These are phyloP conservation scores for Penicillium sp. DNA, from an alignment of 2,329 filamentous ascomycete species.

Conservation along the genomic window DNA sequence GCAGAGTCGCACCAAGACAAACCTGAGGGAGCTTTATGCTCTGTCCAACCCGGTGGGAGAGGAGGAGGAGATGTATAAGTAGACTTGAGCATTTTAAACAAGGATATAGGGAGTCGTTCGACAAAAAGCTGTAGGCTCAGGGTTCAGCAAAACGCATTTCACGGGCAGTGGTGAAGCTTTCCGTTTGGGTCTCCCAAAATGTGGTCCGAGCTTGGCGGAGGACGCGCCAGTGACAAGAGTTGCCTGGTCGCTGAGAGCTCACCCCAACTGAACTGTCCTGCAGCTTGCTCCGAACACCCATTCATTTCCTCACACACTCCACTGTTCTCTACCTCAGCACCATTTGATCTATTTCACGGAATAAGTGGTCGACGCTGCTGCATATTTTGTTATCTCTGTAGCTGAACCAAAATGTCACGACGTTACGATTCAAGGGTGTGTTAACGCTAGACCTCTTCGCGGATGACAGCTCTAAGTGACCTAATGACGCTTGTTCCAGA, in stretches of 20 bases:
- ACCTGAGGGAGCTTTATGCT: conserved; percentile 85
- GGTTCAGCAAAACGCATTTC: background rate
- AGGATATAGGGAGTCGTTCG: background rate
- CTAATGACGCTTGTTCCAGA: conserved; percentile 61
- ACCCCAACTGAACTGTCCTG: conserved; percentile 33
- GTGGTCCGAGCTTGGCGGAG: conserved; percentile 47
- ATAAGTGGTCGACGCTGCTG: conserved; percentile 12
- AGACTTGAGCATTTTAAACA: conserved; percentile 69
- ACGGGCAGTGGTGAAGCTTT: conserved; percentile 16
- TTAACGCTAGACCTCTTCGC: conserved; percentile 30
- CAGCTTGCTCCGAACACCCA: conserved; percentile 26
- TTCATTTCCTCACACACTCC: conserved; percentile 11
- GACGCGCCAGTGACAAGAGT: conserved; percentile 45
- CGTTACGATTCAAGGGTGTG: conserved; percentile 95
- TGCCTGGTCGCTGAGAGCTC: conserved; percentile 44
- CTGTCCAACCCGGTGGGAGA: conserved; percentile 84
- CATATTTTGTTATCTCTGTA: conserved; percentile 18
- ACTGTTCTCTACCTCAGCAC: conserved; percentile 10
- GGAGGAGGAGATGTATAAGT: conserved; percentile 73
- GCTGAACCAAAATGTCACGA: conserved; percentile 75
- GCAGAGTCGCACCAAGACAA: conserved; percentile 29
- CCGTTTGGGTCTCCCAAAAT: conserved; percentile 25
- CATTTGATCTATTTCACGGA: conserved; percentile 2
- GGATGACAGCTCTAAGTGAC: conserved; percentile 40
- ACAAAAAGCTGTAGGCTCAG: background rate